phyloP scores from a whole-genome alignment of 2,329 filamentous ascomycete genomes.

The Colletotrichum sp. region DNA sequence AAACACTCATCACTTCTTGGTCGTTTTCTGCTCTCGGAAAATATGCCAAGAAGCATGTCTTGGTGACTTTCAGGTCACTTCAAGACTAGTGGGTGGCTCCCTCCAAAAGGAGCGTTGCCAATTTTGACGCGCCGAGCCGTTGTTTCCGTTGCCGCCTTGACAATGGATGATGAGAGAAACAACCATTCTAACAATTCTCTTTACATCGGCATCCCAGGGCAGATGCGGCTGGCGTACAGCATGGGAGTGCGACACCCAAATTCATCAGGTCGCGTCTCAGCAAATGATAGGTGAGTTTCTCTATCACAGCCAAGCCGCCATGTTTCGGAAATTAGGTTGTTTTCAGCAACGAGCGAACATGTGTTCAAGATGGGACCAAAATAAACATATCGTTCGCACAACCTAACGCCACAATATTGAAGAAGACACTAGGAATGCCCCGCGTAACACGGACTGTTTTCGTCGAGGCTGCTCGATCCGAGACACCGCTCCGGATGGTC shows the following conservation, averaged over 20 bases:
- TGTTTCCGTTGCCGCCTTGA: background rate
- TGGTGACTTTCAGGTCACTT: background rate
- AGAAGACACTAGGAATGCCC: background rate
- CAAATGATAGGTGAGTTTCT: background rate
- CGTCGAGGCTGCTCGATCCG: background rate
- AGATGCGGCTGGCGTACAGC: background rate
- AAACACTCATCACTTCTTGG: background rate
- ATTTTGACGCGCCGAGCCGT: background rate
- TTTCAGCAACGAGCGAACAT: background rate
- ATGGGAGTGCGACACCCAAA: background rate
- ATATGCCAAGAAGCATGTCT: background rate
- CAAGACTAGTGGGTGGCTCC: background rate
- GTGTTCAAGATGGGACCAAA: background rate
- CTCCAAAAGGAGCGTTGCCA: background rate
- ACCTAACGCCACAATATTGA: background rate
- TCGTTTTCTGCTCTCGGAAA: background rate
- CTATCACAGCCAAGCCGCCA: background rate
- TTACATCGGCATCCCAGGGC: rapidly evolving
- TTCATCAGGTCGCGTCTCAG: background rate
- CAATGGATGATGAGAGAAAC: background rate
- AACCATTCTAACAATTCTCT: background rate
- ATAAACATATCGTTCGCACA: background rate
- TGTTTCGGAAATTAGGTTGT: background rate
- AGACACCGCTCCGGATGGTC: background rate
- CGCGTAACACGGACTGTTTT: background rate